phyloP scores from a whole-genome alignment of 768 basidiomycete genomes.

The Hypsizygus marmoreus region DNA sequence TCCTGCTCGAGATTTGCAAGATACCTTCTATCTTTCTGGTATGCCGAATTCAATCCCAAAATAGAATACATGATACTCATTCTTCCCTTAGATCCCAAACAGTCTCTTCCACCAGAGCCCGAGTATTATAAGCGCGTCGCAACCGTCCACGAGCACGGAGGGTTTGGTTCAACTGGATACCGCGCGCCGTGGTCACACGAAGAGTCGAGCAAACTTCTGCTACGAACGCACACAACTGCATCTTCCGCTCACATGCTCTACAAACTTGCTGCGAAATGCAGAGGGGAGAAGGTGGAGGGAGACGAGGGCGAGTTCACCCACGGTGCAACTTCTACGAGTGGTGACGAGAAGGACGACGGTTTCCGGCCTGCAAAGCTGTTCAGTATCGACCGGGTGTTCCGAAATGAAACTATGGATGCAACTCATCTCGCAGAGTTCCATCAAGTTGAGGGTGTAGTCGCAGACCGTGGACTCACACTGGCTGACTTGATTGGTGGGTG shows the following conservation, averaged over 20 bases:
- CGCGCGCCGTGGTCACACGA: conserved; percentile 93
- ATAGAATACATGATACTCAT: no score
- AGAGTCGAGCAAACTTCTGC: conserved; percentile 88
- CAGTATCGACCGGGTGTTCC: conserved; percentile 97
- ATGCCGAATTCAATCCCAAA: conserved; percentile 23
- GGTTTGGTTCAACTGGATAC: conserved; percentile 93
- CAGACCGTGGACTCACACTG: conserved; percentile 88
- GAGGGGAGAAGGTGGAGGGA: conserved; percentile 53
- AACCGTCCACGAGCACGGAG: conserved; percentile 82
- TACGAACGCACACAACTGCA: conserved; percentile 97
- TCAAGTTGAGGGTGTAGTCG: conserved; percentile 99
- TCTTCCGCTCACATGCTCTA: conserved; percentile 94
- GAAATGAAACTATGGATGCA: conserved; percentile 98
- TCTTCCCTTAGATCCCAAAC: conserved; percentile 64
- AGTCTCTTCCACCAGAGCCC: conserved; percentile 70
- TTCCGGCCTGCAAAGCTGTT: conserved; percentile 94
- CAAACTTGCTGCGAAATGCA: conserved; percentile 83
- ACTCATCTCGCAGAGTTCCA: conserved; percentile 99
- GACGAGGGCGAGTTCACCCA: conserved; percentile 45
- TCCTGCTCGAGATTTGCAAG: conserved; percentile 95
- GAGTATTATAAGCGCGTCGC: conserved; percentile 88
- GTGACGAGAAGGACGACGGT: conserved; percentile 54
- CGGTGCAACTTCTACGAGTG: conserved; percentile 34
- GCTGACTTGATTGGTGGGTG: conserved; percentile 90
- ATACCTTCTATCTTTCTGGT: conserved; percentile 98